A percentile compares a stretch with the other conserved stretches of the same genome.
phyloP scores from a whole-genome alignment of 805 yeast genomes.

The Suhomyces sp. region DNA sequence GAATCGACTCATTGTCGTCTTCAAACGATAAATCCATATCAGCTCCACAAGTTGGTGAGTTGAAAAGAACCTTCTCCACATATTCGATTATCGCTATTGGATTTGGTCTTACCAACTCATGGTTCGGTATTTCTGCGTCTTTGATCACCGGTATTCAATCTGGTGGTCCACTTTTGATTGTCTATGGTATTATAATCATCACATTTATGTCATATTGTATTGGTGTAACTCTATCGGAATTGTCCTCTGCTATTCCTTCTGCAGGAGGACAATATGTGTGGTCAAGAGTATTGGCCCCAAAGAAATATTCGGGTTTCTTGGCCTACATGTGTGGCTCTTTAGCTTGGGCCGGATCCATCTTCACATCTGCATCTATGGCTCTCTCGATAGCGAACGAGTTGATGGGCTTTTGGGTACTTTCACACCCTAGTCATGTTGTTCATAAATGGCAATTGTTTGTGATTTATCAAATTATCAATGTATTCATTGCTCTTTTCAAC shows the following conservation, averaged over 20 bases:
- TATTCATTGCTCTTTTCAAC: conserved; percentile 31
- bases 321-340: conserved; percentile 41
- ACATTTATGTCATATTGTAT: conserved; percentile 34
- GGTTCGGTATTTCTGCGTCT: conserved; percentile 43
- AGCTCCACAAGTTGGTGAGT: conserved; percentile 19
- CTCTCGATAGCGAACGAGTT: conserved; percentile 31
- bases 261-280: conserved; percentile 46
- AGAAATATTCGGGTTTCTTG: conserved; percentile 33
- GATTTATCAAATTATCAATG: conserved; percentile 34
- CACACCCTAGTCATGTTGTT: conserved; percentile 32
- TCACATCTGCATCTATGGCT: conserved; percentile 41
- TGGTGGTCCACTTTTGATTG: conserved; percentile 41
- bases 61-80: conserved; percentile 36
- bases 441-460: conserved; percentile 38
- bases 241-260: conserved; percentile 38
- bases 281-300: conserved; percentile 40
- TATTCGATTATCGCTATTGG: conserved; percentile 41
- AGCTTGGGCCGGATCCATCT: conserved; percentile 43
- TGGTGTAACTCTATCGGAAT: conserved; percentile 38
- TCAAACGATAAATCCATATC: neutral
- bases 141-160: conserved; percentile 41
- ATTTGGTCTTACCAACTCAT: conserved; percentile 42
- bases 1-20: neutral
- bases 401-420: conserved; percentile 37
- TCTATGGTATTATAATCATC: conserved; percentile 41